A percentile compares a stretch with the other conserved stretches of the same genome.
Evolutionary conservation across 805 yeast species (phyloP).

Genomic region (Nakazawaea pomicola): DNA sequence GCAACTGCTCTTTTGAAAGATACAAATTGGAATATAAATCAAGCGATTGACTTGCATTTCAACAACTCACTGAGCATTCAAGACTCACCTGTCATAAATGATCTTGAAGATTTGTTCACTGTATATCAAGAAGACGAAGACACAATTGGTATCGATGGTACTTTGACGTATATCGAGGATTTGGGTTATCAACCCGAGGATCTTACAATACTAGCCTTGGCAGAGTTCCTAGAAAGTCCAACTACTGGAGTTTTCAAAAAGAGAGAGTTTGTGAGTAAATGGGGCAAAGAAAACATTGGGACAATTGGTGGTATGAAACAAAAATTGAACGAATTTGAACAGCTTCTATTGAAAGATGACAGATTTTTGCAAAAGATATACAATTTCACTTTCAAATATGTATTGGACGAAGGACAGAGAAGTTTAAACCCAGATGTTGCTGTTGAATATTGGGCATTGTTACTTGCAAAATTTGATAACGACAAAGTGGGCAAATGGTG

Average conservation of each 20-base stretch:
- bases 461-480: slow-evolving; percentile 35
- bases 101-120: slow-evolving; percentile 29
- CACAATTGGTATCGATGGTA: slow-evolving; percentile 72
- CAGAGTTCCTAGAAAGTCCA: slow-evolving; percentile 64
- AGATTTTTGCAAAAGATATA: slow-evolving; percentile 55
- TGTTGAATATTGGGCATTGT: slow-evolving; percentile 69
- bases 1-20: slow-evolving; percentile 33
- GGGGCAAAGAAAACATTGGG: slow-evolving; percentile 36
- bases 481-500: slow-evolving; percentile 52
- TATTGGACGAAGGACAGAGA: slow-evolving; percentile 56
- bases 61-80: slow-evolving; percentile 9
- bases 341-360: slow-evolving; percentile 28
- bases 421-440: slow-evolving; percentile 57
- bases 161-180: slow-evolving; percentile 62
- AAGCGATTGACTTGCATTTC: slow-evolving; percentile 29
- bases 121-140: slow-evolving; percentile 23
- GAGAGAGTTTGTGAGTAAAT: slow-evolving; percentile 48
- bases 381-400: slow-evolving; percentile 63
- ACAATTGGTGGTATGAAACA: slow-evolving; percentile 43
- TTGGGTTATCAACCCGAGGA: slow-evolving; percentile 74
- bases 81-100: background rate
- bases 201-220: slow-evolving; percentile 60
- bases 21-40: slow-evolving; percentile 25
- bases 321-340: slow-evolving; percentile 28
- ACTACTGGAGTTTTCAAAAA: slow-evolving; percentile 55